Percentiles rank a stretch among this genome's conserved stretches.
These are phyloP conservation scores for Adansonia grandidieri DNA, from an alignment of 441 rosid genomes.

Conservation along the genomic window DNA sequence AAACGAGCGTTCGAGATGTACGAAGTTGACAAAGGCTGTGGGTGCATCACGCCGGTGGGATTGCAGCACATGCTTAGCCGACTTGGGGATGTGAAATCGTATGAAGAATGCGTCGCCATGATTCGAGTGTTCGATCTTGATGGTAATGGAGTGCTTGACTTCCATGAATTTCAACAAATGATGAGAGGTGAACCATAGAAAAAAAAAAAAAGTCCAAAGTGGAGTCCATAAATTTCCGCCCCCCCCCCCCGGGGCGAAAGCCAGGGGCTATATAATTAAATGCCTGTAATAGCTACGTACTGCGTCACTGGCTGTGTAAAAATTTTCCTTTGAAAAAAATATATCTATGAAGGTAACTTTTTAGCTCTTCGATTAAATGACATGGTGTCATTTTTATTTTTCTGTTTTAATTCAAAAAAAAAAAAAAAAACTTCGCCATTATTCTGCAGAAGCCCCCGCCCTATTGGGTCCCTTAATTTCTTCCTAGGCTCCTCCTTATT, in stretches of 20 bases:
- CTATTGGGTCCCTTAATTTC: too few species aligned
- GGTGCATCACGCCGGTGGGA: constrained; percentile 73
- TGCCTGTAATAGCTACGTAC: not conserved
- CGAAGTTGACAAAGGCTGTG: constrained; percentile 74
- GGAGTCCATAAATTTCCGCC: not conserved
- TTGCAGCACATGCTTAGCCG: constrained; percentile 69
- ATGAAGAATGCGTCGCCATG: constrained; percentile 75
- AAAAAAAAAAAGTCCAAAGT: not conserved
- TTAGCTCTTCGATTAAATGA: too few species aligned
- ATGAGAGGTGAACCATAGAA: constrained; percentile 41
- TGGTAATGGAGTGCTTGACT: constrained; percentile 87
- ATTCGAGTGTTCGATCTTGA: constrained; percentile 68
- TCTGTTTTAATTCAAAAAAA: too few species aligned
- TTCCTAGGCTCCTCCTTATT: not conserved
- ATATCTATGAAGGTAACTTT: not conserved
- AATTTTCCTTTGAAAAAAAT: not conserved
- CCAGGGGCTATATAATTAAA: not conserved
- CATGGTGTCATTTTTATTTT: too few species aligned
- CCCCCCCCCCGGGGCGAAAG: not conserved
- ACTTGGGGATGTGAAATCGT: constrained; percentile 64
- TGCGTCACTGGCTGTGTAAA: not conserved
- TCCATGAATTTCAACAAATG: constrained; percentile 78
- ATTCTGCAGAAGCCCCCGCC: too few species aligned
- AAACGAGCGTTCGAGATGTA: constrained; percentile 84
- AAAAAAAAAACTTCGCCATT: too few species aligned